Base-by-base conservation (phyloP, 768 basidiomycete species). In the Auricularia cornea region DNA sequence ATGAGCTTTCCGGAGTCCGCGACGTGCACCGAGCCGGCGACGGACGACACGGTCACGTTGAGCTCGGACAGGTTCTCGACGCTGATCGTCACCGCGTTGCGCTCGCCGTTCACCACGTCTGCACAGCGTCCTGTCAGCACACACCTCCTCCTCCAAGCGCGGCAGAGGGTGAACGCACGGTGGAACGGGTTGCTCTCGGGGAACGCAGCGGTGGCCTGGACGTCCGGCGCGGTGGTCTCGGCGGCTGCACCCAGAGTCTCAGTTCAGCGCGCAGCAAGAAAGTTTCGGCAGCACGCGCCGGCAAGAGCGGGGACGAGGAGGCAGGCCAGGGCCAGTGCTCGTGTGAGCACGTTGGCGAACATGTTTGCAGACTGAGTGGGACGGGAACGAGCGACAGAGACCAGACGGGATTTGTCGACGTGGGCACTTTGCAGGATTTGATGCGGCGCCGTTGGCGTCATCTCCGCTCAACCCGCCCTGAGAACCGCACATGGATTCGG, bases 31-130 rank as follows among this genome's bases (percentile, higher is more conserved):
- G 89, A 86, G 51, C 88, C 90, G 60, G 83, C 80, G 63, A 89
- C 79, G 68, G 75, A 81, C 64, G 84, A 72, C 20, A 93, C 75
- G 2, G 89, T 90, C 59, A 89, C 79, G 66, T 92, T 89, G 68
- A 80, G 81, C 67, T 82, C 83, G 12, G 88, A 87, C 72, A 83
- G 88, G 75, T 91, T 94, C 74, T 91, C 90, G 14, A 93, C 79
- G 30, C 79, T 73, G 59, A 94, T 73, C 29, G 75, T 74, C 35
- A 94, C 76, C 33, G 81, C 76, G 71, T 92, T 94, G 70, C 81
- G 84, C 78, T 91, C 89, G 64, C 91, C 91, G 68, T 94, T 94
- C 33, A 92, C 85, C 59, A 93, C 77, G 64, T 92, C 91, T 93
- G 69, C n/a, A 66, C 23, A 32, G 32, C 63, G 33, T 12, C 63